Conservation (phyloP, 306 rosid species). For the Castanea sativa region DNA sequence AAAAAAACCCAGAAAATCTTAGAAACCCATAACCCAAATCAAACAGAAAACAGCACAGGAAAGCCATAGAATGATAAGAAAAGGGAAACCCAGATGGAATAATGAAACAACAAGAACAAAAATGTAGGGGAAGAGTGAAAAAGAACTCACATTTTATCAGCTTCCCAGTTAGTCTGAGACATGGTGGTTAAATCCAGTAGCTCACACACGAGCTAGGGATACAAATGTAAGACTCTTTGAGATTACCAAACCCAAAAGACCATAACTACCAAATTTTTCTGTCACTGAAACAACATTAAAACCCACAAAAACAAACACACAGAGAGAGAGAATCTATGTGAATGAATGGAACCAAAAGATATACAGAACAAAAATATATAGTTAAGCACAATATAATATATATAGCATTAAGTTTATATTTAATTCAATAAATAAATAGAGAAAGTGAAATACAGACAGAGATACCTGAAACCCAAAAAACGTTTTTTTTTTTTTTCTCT, state of each 20-base stretch:
- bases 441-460: constrained; percentile 34
- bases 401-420: constrained; percentile 14
- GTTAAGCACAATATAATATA: neutral
- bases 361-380: constrained; percentile 27
- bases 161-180: constrained; percentile 99
- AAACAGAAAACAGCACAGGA: neutral
- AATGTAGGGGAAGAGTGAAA: neutral
- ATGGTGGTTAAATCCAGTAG: constrained; percentile 40
- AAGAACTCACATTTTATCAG: constrained; percentile 88
- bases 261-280: constrained; percentile 26
- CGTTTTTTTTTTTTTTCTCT: constrained; percentile 18
- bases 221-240: constrained; percentile 25
- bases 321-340: constrained; percentile 36
- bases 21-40: constrained; percentile 42
- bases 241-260: constrained; percentile 31
- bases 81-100: constrained; percentile 28
- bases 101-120: neutral
- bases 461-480: constrained; percentile 36
- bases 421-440: constrained; percentile 25
- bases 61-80: constrained; percentile 14
- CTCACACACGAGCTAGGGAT: constrained; percentile 14
- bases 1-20: constrained; percentile 14
- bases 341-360: constrained; percentile 38
- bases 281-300: constrained; percentile 16
- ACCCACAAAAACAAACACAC: constrained; percentile 20